Evolutionary conservation across 1,284 basidiomycete genomes (phyloP), one percentile per base, ranked within the genome.

Genomic region (Cutaneotrichosporon sp.): DNA sequence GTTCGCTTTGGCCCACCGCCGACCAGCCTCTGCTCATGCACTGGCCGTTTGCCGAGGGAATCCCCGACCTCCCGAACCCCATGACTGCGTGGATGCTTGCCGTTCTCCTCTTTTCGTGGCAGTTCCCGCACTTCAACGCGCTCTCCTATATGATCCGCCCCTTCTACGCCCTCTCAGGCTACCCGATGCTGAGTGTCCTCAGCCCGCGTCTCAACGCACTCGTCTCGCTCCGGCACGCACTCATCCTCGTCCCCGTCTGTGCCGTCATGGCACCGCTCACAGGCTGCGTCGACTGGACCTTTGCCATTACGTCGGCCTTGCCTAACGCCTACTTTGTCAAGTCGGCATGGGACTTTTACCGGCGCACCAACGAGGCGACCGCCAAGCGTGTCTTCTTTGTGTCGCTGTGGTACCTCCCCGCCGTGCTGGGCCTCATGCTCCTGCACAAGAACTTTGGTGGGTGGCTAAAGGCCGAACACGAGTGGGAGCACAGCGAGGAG

Each of bases 91-190:
- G 90, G 61, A 86, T 88, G 2, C 82, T 97, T 3, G 91, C 90
- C 80, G 83, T 87, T 76, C 80, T 97, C 58, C 86, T 98, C 14
- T 99, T 89, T 81, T 90, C 90, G 64, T 99, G 97, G 97, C 97
- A 99, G 77, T 99, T 99, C 80, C 96, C 97, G 21, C 97, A 99
- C 80, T 99, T 99, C 83, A 98, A 97, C 81, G 83, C 92, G 1
- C 84, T 99, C n/a, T 88, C 94, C 4, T 87, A 97, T 80, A 84
- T 94, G 57, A 86, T 97, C 14, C 87, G 94, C 31, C 87, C 86
- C 18, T 90, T 90, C 38, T 99, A 99, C 80, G 92, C 96, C 0
- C 87, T 92, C 73, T 92, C 91, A 6, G 96, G 95, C 18, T 99
- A 97, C 77, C 86, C 86, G 49, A 99, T 99, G 97, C 87, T 98